These are phyloP conservation scores for Podila horticola DNA, from an alignment of 192 early-diverging fungal species.

Conservation along the genomic window DNA sequence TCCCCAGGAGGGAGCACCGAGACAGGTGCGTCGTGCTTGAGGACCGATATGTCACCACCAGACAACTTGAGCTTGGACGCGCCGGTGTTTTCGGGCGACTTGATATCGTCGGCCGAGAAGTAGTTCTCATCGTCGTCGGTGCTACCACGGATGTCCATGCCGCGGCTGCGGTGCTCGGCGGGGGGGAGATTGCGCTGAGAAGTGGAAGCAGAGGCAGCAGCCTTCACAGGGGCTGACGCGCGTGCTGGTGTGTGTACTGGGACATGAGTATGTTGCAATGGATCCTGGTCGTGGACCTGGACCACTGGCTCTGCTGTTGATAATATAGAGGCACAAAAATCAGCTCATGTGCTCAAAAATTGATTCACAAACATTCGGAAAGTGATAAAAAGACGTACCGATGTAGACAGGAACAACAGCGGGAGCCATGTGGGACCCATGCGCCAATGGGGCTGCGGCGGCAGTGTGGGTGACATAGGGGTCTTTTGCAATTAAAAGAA, in stretches of 20 bases:
- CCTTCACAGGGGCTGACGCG: not conserved
- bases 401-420: no score
- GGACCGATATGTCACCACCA: not conserved
- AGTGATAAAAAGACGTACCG: no score
- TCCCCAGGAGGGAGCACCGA: not conserved
- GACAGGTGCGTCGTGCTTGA: not conserved
- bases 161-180: not conserved
- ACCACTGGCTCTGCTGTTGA: no score
- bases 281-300: no score
- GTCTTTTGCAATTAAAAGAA: no score
- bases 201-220: not conserved
- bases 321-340: no score
- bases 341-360: no score
- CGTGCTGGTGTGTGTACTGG: not conserved
- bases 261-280: not conserved
- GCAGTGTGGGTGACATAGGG: no score
- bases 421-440: no score
- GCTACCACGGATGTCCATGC: not conserved
- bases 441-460: no score
- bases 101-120: not conserved
- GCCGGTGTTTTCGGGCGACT: not conserved
- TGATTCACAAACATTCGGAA: no score
- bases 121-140: not conserved
- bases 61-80: not conserved
- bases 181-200: not conserved